Evolutionary conservation across 176 grass and related monocot genomes (phyloP).

Genomic region (Themeda triandra): DNA sequence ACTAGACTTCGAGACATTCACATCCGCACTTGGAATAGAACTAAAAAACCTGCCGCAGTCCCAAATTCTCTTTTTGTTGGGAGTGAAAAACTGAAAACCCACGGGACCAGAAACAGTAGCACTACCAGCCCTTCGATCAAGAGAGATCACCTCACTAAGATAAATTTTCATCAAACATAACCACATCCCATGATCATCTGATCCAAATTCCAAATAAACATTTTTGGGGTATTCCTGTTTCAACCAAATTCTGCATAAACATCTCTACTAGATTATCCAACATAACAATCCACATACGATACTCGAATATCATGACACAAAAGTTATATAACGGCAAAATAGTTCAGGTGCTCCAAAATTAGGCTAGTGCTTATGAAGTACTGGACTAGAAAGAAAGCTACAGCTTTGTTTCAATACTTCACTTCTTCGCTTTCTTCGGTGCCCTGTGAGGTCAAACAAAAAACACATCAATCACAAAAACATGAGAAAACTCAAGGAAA

Average conservation of each 20-base stretch:
- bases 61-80: no score
- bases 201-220: not conserved
- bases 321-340: not conserved
- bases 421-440: not conserved
- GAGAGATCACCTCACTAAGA: no score
- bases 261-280: conserved; percentile 24
- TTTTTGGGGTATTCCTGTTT: not conserved
- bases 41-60: no score
- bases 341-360: conserved; percentile 1
- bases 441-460: not conserved
- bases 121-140: no score
- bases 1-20: no score
- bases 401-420: not conserved
- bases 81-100: no score
- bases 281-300: not conserved
- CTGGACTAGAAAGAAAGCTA: conserved; percentile 1
- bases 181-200: no score
- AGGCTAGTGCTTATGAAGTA: not conserved
- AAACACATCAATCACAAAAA: not conserved
- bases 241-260: conserved; percentile 22
- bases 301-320: not conserved
- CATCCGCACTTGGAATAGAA: no score
- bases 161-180: not conserved
- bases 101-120: no score
- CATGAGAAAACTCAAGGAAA: not conserved